phyloP scores from a whole-genome alignment of 2,329 filamentous ascomycete species.

The Cordyceps fumosorosea region DNA sequence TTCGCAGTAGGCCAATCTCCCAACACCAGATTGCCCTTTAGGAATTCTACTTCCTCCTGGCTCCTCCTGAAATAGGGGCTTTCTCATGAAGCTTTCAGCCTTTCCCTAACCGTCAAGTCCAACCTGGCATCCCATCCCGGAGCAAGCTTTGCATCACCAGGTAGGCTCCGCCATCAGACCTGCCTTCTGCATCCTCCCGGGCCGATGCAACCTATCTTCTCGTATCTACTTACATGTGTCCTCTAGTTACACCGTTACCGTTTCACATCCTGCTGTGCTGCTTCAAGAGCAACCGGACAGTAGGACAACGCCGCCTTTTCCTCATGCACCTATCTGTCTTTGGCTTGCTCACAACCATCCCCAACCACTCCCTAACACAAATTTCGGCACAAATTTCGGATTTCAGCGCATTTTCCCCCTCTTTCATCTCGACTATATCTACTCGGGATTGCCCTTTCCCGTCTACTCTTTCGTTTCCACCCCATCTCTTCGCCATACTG shows the following conservation, averaged over 20 bases:
- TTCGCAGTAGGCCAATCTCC: not conserved
- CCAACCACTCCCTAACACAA: not conserved
- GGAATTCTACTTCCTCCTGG: not conserved
- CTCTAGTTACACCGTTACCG: slow-evolving; percentile 8
- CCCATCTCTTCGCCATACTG: not conserved
- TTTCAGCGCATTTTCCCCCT: not conserved
- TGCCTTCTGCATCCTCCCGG: not conserved
- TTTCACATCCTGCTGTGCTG: slow-evolving; percentile 13
- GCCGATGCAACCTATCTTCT: not conserved
- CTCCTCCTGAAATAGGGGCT: not conserved
- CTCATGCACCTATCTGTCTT: slow-evolving; percentile 5
- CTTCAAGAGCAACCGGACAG: slow-evolving; percentile 2
- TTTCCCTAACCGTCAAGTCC: not conserved
- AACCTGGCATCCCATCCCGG: not conserved
- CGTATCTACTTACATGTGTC: not conserved
- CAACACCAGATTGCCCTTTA: not conserved
- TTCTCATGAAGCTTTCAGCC: not conserved
- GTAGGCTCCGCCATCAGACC: slow-evolving; percentile 6
- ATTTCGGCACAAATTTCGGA: not conserved
- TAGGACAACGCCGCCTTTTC: slow-evolving; percentile 5
- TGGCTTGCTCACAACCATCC: slow-evolving; percentile 2
- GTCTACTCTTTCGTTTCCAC: not conserved
- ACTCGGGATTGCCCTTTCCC: not conserved
- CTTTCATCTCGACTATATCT: not conserved
- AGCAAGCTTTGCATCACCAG: slow-evolving; percentile 2